A percentile compares a stretch with the other conserved stretches of the same genome.
These are phyloP conservation scores for Boletus sensibilis DNA, from an alignment of 768 basidiomycete species.

Conservation along the genomic window DNA sequence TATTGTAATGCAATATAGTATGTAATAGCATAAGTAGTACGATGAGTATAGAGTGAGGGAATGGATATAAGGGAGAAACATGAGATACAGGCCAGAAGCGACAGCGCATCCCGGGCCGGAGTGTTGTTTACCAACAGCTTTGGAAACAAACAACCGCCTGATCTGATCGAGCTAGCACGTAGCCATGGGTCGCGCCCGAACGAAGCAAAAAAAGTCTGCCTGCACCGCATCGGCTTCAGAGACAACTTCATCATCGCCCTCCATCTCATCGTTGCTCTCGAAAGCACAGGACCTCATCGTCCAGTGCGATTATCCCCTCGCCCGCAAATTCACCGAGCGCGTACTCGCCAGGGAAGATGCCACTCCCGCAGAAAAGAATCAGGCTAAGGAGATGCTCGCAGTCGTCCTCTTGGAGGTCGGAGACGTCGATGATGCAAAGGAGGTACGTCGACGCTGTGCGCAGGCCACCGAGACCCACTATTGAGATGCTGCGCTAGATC, in stretches of 20 bases:
- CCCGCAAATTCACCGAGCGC: slow-evolving; percentile 66
- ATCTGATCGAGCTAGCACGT: background rate
- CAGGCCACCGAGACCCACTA: background rate
- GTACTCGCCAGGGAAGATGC: slow-evolving; percentile 57
- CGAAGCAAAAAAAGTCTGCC: slow-evolving; percentile 37
- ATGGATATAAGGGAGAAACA: too few species aligned
- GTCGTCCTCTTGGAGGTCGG: slow-evolving; percentile 78
- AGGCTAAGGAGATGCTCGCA: slow-evolving; percentile 80
- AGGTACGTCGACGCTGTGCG: slow-evolving; percentile 42
- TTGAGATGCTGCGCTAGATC: slow-evolving; percentile 42
- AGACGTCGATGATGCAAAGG: slow-evolving; percentile 67
- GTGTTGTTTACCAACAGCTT: slow-evolving; percentile 13
- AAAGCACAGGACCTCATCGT: slow-evolving; percentile 81
- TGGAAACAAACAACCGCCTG: slow-evolving; percentile 20
- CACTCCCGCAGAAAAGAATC: slow-evolving; percentile 47
- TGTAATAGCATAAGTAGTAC: too few species aligned
- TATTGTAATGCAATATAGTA: too few species aligned
- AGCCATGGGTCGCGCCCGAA: slow-evolving; percentile 55
- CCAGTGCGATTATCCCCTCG: slow-evolving; percentile 84
- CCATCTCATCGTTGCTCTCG: slow-evolving; percentile 57
- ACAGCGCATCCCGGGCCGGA: background rate
- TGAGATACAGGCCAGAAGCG: background rate
- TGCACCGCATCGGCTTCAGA: slow-evolving; percentile 16
- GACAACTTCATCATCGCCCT: slow-evolving; percentile 33
- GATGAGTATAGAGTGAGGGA: too few species aligned